A percentile compares a stretch with the other conserved stretches of the same genome.
phyloP scores from a whole-genome alignment of 2,329 filamentous ascomycete species.

The Aureobasidium sp. region DNA sequence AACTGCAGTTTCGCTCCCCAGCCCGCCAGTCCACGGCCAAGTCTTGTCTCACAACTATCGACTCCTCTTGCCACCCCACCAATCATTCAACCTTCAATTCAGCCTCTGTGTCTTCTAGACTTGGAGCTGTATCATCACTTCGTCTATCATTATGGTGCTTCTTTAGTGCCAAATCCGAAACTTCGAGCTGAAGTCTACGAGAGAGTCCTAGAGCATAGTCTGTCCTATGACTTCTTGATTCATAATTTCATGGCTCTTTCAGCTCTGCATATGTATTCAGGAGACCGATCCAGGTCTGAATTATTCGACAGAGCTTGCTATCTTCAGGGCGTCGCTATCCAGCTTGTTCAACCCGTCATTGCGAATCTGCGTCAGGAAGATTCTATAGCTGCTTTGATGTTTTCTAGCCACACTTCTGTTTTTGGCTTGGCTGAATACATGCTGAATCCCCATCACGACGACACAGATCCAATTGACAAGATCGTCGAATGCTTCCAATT shows the following conservation, averaged over 20 bases:
- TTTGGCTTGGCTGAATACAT: conserved; percentile 15
- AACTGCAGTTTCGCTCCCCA: conserved; percentile 9
- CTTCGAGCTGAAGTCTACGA: not conserved
- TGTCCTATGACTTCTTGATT: conserved; percentile 14
- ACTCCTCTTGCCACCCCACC: not conserved
- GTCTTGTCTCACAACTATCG: not conserved
- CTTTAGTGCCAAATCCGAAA: not conserved
- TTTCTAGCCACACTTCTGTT: conserved; percentile 16
- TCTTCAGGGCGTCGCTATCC: conserved; percentile 16
- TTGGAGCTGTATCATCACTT: conserved; percentile 12
- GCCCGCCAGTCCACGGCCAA: not conserved
- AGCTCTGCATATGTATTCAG: conserved; percentile 18
- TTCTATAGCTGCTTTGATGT: conserved; percentile 16
- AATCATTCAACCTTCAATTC: not conserved
- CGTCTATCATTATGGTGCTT: conserved; percentile 2
- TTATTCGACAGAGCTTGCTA: conserved; percentile 16
- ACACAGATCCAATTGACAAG: conserved; percentile 9
- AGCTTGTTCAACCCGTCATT: conserved; percentile 14
- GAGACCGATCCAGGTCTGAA: not conserved
- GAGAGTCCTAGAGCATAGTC: not conserved
- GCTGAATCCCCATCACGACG: conserved; percentile 9
- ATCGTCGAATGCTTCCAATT: conserved; percentile 13
- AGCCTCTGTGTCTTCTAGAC: conserved; percentile 1
- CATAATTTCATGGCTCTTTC: conserved; percentile 21
- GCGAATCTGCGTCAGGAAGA: conserved; percentile 5